These are phyloP conservation scores for Kwoniella pini DNA, from an alignment of 768 basidiomycete genomes.

Conservation along the genomic window DNA sequence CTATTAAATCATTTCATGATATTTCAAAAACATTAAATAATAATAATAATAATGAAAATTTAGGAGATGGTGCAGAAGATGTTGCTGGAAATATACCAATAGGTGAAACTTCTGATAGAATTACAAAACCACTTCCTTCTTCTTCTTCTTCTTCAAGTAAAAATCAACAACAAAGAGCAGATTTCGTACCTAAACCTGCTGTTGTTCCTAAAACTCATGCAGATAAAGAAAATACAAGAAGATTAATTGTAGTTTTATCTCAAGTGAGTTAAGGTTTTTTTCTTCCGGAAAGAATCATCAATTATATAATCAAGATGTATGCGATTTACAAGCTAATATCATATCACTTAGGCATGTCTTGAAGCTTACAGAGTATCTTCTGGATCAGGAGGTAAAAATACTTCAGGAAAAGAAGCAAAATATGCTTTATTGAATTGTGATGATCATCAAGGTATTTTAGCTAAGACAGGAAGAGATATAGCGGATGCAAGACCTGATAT, in stretches of 20 bases:
- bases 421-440: conserved; percentile 97
- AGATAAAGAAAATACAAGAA: conserved; percentile 59
- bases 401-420: conserved; percentile 71
- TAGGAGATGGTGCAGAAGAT: conserved; percentile 14
- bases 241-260: conserved; percentile 81
- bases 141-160: conserved; percentile 24
- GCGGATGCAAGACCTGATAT: conserved; percentile 99
- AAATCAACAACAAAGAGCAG: conserved; percentile 16
- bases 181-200: conserved; percentile 71
- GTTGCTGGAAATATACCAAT: conserved; percentile 10
- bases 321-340: background rate
- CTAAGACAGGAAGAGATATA: conserved; percentile 95
- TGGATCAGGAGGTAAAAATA: conserved; percentile 61
- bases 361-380: conserved; percentile 87
- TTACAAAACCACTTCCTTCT: conserved; percentile 43
- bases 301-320: background rate
- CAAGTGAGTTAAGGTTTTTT: conserved; percentile 40
- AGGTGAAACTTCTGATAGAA: conserved; percentile 18
- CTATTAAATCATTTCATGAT: conserved; percentile 19
- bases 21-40: conserved; percentile 5
- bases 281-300: background rate
- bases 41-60: background rate
- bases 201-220: conserved; percentile 63
- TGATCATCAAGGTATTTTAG: conserved; percentile 97
- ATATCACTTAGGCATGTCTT: conserved; percentile 74